Conservation (phyloP, 164 flowering plant species). For the Macadamia tetraphylla region DNA sequence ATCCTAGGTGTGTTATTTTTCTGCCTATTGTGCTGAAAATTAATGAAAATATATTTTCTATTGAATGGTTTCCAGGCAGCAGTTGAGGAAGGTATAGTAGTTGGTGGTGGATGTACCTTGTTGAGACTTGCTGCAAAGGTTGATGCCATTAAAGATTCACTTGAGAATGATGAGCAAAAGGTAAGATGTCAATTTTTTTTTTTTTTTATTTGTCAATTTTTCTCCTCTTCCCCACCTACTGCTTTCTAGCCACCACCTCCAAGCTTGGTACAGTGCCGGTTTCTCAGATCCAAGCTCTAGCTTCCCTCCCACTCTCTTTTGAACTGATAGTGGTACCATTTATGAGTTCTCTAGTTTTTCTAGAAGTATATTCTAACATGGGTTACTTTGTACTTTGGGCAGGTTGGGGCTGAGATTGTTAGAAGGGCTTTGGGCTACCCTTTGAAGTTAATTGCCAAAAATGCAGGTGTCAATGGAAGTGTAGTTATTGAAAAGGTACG, state of each 20-base stretch:
- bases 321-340: neutral
- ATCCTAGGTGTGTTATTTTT: neutral
- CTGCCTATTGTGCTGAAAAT: neutral
- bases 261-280: no score
- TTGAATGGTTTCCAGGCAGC: slow-evolving; percentile 61
- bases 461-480: slow-evolving; percentile 99
- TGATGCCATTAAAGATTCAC: slow-evolving; percentile 72
- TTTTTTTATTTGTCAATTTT: neutral
- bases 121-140: slow-evolving; percentile 87
- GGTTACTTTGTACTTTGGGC: slow-evolving; percentile 2
- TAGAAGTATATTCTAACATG: neutral
- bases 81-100: slow-evolving; percentile 96
- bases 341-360: neutral
- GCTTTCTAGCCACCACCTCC: no score
- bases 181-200: slow-evolving; percentile 19
- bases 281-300: neutral
- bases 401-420: slow-evolving; percentile 99
- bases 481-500: slow-evolving; percentile 94
- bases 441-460: slow-evolving; percentile 89
- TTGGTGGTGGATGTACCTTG: slow-evolving; percentile 91
- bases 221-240: no score
- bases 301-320: neutral
- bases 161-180: slow-evolving; percentile 89
- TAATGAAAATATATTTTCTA: neutral
- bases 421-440: slow-evolving; percentile 92